phyloP scores from a whole-genome alignment of 2,329 filamentous ascomycete species.

The Ustulina deusta region DNA sequence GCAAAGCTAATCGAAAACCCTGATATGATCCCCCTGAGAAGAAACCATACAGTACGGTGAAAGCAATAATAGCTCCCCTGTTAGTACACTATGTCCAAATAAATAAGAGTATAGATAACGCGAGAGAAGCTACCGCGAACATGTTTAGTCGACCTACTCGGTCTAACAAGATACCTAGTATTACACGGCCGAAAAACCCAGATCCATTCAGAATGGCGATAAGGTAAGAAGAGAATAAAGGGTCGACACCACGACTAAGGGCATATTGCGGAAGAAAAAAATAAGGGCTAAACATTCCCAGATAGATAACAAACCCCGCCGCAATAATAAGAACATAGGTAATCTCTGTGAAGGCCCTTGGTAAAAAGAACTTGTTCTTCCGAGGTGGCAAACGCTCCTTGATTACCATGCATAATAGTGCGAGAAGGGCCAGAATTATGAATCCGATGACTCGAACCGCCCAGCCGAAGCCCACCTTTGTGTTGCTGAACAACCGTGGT shows the following conservation, averaged over 20 bases:
- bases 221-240: not conserved
- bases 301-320: not conserved
- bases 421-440: conserved; percentile 52
- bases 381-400: conserved; percentile 17
- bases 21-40: conserved; percentile 20
- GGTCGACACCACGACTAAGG: not conserved
- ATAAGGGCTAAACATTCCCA: conserved; percentile 3
- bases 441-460: conserved; percentile 56
- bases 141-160: conserved; percentile 8
- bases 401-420: conserved; percentile 37
- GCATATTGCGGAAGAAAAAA: conserved; percentile 18
- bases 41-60: conserved; percentile 22
- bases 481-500: conserved; percentile 49
- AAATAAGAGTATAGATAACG: conserved; percentile 6
- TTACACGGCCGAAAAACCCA: conserved; percentile 1
- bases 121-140: not conserved
- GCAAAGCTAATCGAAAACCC: conserved; percentile 5
- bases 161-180: conserved; percentile 5
- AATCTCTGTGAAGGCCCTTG: conserved; percentile 4
- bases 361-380: conserved; percentile 15
- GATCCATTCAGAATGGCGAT: conserved; percentile 16
- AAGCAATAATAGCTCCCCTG: not conserved
- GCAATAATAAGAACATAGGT: conserved; percentile 13
- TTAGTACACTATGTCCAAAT: conserved; percentile 2
- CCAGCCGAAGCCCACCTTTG: conserved; percentile 55